Base-by-base conservation (phyloP, 768 basidiomycete genomes). In the Dacryopinax spathularia region DNA sequence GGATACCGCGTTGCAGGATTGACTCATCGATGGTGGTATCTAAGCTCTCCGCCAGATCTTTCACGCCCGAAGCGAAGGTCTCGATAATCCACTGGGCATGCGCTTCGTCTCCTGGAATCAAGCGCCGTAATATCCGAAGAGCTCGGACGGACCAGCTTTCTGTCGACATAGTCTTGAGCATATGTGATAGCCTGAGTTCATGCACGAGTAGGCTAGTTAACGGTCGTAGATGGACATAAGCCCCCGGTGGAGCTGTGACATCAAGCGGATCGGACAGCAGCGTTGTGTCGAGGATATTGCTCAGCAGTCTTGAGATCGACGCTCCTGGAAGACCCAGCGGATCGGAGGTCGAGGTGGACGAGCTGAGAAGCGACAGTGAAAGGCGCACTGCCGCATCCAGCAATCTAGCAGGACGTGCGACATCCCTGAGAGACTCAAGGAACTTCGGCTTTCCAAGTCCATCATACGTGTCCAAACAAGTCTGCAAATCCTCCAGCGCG, bases 81-180 rank as follows among this genome's bases (percentile, higher is more conserved):
- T 75, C 72, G 25, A 84, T 64, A 62, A 82, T 74, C 25, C 70
- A 71, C 25, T 76, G 67, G 0, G 81, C 85, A 34, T 75, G 69
- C 1, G 81, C 81, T 70, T 94, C 92, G 66, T 94, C 88, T 13
- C 91, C 91, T 0, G 87, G 88, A 13, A 84, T 75, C 25, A 86
- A 75, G 34, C 79, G 74, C 15, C 74, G 67, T 0, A 88, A 67
- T 48, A 88, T 79, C 0, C 81, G 74, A 34, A 86, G 78, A 1
- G 83, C 82, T 66, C 87, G 86, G 0, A 83, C 82, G 36, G 86
- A 74, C 87, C 88, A 89, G 61, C 39, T 67, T 39, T 31, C 35
- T 34, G 25, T 39, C 29, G 41, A 84, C 70, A 62, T 83, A 79
- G 31, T 78, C 74, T 2, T 80, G 73, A n/a, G 79, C 79, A 22